phyloP scores from a whole-genome alignment of 106 monocot species.

The Dendrobium catenatum region DNA sequence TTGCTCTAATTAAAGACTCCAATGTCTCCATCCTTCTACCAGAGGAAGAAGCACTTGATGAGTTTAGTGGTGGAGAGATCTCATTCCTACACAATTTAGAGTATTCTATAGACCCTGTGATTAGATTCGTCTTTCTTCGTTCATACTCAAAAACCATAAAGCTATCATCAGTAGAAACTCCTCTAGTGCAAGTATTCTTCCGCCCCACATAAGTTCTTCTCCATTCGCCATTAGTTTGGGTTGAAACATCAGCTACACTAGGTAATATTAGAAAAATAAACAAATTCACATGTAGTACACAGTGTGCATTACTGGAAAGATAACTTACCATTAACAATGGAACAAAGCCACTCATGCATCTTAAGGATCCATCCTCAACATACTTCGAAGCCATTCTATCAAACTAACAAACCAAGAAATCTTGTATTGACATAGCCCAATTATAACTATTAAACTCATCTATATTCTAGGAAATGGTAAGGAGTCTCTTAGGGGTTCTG shows the following conservation, averaged over 20 bases:
- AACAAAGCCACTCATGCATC: no score
- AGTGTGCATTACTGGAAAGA: no score
- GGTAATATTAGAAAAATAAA: no score
- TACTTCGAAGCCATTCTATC: no score
- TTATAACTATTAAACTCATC: no score
- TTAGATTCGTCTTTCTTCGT: background rate
- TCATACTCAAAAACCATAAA: conserved; percentile 13
- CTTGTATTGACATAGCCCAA: no score
- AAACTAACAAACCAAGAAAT: no score
- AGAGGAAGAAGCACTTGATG: conserved; percentile 24
- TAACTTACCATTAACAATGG: no score
- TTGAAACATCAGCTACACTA: conserved; percentile 36
- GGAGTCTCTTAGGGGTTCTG: no score
- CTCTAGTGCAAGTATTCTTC: conserved; percentile 10
- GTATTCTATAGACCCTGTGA: background rate
- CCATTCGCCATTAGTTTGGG: conserved; percentile 41
- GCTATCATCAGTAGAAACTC: conserved; percentile 37
- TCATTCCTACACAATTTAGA: conserved; percentile 12
- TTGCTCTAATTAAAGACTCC: conserved; percentile 55
- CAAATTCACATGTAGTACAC: no score
- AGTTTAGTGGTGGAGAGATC: conserved; percentile 21
- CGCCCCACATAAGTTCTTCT: background rate
- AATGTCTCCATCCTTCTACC: conserved; percentile 47
- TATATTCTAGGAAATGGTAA: no score
- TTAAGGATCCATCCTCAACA: no score